Base-by-base conservation (phyloP, 805 yeast species). In the Yamadazyma philogaea region DNA sequence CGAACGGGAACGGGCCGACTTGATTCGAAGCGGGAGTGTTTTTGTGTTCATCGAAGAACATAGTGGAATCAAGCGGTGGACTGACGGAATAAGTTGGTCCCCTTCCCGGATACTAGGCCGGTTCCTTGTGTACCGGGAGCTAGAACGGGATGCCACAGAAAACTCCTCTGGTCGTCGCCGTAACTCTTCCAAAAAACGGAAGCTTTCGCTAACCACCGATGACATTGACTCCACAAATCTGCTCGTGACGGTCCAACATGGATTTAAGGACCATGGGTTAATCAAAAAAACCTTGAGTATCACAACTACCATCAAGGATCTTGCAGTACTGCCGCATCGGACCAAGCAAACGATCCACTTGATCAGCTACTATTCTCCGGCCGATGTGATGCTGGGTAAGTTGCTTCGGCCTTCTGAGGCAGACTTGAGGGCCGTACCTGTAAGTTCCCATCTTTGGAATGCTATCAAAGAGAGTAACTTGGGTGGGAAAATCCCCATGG, bases 81-180 rank as follows among this genome's bases (percentile, higher is more conserved):
- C 98, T 1, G 98, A 90, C 56, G 96, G 96, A n/a, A 78, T 87
- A 11, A 72, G 90, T 11, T 90, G 98, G 98, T 81, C 90, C 2
- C 96, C 97, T 0, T 84, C 95, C 2, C 71, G 97, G 37, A 88
- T 90, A 30, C 71, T 88, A 20, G 96, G 96, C 5, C 72, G 93
- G 45, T 90, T 90, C 53, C 67, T 90, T 26, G 82, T 90, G 8
- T 90, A 90, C 61, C 76, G 95, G 20, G 95, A 89, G 42, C 53
- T 69, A 36, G 73, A 70, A 48, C 60, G 62, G 26, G 61, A 60
- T 6, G 27, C 21, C 10, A 33, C 43, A 17, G 40, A 37, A 7
- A 30, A 30, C 16, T 37, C 48, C 70, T 77, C 0, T 51, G 68
- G 11, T 56, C 59, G 26, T 74, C 72, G 22, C 72, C 37, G 37